Percentiles rank a stretch among this genome's conserved stretches.
Evolutionary conservation across 345 rosid species (phyloP).

Genomic region (Iberis pinnata): DNA sequence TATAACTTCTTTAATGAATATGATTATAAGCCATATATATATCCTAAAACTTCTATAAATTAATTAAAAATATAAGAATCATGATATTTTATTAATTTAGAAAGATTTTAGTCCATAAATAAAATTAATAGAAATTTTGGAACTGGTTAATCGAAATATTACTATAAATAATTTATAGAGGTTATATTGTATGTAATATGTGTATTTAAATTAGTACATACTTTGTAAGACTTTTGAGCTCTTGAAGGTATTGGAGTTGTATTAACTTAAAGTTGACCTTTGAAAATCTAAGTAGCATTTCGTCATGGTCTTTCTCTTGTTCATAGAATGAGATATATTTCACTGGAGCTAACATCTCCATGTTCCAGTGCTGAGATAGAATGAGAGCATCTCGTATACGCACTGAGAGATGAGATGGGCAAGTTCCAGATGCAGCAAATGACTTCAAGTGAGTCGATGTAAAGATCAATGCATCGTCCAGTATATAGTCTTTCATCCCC

Average conservation of each 20-base stretch:
- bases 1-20: neutral
- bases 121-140: no score
- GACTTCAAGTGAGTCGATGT: neutral
- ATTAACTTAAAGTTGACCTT: conserved; percentile 15
- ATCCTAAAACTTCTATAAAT: no score
- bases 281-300: conserved; percentile 13
- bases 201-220: no score
- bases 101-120: no score
- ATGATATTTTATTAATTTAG: no score
- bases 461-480: conserved; percentile 27
- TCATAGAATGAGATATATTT: conserved; percentile 4
- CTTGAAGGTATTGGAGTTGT: conserved; percentile 19
- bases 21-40: no score
- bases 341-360: conserved; percentile 8
- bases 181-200: neutral
- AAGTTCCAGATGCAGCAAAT: neutral
- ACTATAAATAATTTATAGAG: no score
- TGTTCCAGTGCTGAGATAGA: conserved; percentile 16
- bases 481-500: conserved; percentile 20
- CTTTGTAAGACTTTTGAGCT: conserved; percentile 17
- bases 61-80: no score
- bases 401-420: neutral
- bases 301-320: conserved; percentile 11
- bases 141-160: no score
- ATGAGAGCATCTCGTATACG: neutral